phyloP scores from a whole-genome alignment of 2,329 filamentous ascomycete genomes.

The Nothomitra cinnamomea region DNA sequence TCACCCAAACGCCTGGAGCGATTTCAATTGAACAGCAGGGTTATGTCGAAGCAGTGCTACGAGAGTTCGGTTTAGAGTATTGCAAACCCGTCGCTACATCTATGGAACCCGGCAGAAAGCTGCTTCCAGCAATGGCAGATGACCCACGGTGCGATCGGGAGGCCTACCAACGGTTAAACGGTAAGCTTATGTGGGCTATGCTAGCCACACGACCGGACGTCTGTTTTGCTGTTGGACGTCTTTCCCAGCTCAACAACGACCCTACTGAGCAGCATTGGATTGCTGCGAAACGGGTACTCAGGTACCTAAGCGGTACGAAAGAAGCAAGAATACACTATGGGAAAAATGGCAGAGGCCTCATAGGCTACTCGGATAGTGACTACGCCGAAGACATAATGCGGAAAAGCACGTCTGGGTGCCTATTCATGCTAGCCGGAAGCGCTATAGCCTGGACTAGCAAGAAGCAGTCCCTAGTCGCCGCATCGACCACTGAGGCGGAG shows the following conservation, averaged over 20 bases:
- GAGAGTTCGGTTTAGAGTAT: constrained; percentile 1
- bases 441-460: too few species aligned
- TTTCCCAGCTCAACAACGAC: constrained; percentile 1
- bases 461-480: too few species aligned
- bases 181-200: constrained; percentile 1
- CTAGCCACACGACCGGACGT: background rate
- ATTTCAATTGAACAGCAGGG: background rate
- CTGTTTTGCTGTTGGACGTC: background rate
- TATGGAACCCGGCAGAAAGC: too few species aligned
- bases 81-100: too few species aligned
- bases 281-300: background rate
- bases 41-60: too few species aligned
- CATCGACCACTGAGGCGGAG: too few species aligned
- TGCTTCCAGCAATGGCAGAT: too few species aligned
- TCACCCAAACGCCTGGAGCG: constrained; percentile 4
- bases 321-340: background rate
- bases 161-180: too few species aligned
- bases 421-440: too few species aligned
- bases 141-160: too few species aligned
- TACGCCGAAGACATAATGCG: background rate
- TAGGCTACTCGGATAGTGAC: too few species aligned
- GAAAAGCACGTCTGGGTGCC: constrained; percentile 6
- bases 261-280: too few species aligned
- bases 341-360: background rate
- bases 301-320: background rate